phyloP scores from a whole-genome alignment of 1,139 yeast species.

The Pichia sp. region DNA sequence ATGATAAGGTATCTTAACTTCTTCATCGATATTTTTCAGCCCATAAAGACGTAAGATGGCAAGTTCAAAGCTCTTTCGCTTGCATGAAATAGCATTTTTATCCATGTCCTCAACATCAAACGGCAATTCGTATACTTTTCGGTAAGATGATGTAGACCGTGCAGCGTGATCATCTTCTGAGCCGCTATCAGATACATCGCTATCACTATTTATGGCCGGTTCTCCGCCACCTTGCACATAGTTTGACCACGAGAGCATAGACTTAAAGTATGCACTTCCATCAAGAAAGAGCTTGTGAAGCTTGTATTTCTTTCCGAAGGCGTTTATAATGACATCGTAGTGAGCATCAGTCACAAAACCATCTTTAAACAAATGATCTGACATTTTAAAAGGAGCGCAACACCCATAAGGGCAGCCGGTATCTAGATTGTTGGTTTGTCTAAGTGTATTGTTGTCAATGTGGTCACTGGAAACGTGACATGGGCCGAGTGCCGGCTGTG shows the following conservation, averaged over 20 bases:
- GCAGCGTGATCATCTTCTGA: background rate
- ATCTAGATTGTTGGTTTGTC: too few species aligned
- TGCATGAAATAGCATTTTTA: constrained; percentile 8
- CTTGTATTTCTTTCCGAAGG: constrained; percentile 36
- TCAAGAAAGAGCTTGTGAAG: constrained; percentile 40
- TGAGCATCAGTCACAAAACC: constrained; percentile 39
- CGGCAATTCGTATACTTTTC: constrained; percentile 25
- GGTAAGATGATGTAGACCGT: background rate
- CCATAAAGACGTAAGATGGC: constrained; percentile 41
- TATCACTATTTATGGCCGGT: too few species aligned
- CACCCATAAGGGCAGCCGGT: constrained; percentile 15
- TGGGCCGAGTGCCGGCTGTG: too few species aligned
- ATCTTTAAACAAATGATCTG: constrained; percentile 24
- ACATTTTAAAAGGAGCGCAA: constrained; percentile 6
- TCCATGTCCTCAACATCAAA: constrained; percentile 30
- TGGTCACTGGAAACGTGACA: too few species aligned
- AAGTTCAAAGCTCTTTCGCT: constrained; percentile 38
- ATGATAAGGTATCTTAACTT: constrained; percentile 28
- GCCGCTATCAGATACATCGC: background rate
- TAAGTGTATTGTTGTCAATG: too few species aligned
- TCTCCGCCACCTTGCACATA: too few species aligned
- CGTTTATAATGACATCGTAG: constrained; percentile 40
- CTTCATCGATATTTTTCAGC: constrained; percentile 28
- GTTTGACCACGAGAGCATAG: constrained; percentile 37
- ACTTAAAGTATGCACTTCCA: constrained; percentile 39